A percentile compares a stretch with the other conserved stretches of the same genome.
phyloP scores from a whole-genome alignment of 1,284 basidiomycete species.

The Coniferiporia weirii region DNA sequence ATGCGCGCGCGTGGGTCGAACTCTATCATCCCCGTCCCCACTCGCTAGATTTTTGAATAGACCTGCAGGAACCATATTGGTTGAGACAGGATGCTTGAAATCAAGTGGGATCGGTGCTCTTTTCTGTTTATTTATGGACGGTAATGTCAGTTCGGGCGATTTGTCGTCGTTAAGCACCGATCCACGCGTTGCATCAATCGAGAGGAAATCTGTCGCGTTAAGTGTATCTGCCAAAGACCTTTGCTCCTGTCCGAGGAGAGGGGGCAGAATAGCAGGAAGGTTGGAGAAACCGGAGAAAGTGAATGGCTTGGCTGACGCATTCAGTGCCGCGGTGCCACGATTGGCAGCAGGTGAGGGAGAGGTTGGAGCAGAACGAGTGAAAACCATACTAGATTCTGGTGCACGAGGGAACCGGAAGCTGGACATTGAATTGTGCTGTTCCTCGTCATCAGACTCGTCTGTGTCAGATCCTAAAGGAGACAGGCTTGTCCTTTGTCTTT shows the following conservation, averaged over 20 bases:
- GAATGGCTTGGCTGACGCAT: constrained; percentile 51
- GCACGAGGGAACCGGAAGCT: constrained; percentile 70
- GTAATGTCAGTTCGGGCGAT: constrained; percentile 17
- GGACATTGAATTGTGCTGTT: constrained; percentile 47
- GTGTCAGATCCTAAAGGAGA: constrained; percentile 35
- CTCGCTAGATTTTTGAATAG: constrained; percentile 73
- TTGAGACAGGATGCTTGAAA: constrained; percentile 68
- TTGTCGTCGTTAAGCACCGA: constrained; percentile 12
- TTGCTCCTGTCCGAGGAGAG: constrained; percentile 14
- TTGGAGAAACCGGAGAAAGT: constrained; percentile 54
- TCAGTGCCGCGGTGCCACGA: constrained; percentile 28
- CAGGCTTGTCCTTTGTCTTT: constrained; percentile 46
- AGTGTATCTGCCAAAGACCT: constrained; percentile 5
- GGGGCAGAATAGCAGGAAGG: constrained; percentile 14
- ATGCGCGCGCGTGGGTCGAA: constrained; percentile 62
- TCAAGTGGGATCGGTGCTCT: constrained; percentile 76
- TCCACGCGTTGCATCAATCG: constrained; percentile 13
- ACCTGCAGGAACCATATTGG: constrained; percentile 75
- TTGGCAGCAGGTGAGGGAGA: constrained; percentile 30
- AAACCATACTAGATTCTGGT: constrained; percentile 43
- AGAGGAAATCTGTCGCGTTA: constrained; percentile 10
- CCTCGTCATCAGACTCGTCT: constrained; percentile 42
- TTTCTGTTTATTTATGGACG: constrained; percentile 29
- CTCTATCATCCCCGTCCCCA: constrained; percentile 51
- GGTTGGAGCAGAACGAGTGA: constrained; percentile 41